Percentiles rank a stretch among this genome's conserved stretches.
Conservation (phyloP, 768 basidiomycete species). For the Leucogyrophana mollusca region DNA sequence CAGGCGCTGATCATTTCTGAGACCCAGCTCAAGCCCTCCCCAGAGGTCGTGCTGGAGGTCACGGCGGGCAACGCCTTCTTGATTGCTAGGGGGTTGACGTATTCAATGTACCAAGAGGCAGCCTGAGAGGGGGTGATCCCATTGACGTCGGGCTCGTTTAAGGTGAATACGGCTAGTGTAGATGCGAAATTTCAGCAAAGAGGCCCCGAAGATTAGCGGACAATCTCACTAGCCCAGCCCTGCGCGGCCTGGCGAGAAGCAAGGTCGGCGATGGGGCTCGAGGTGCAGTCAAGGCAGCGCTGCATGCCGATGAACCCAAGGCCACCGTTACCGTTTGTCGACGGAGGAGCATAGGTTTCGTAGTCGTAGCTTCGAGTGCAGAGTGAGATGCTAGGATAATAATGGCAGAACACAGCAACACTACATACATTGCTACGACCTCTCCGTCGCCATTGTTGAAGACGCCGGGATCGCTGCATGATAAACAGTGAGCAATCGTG, state of each 20-base stretch:
- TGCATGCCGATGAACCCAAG: constrained; percentile 40
- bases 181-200: background rate
- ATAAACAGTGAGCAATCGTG: constrained; percentile 4
- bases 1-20: constrained; percentile 34
- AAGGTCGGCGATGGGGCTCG: constrained; percentile 33
- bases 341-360: constrained; percentile 33
- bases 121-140: constrained; percentile 27
- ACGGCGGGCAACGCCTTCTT: constrained; percentile 39
- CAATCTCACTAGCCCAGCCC: constrained; percentile 28
- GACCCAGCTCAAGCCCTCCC: constrained; percentile 35
- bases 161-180: constrained; percentile 28
- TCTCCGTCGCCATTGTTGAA: constrained; percentile 32
- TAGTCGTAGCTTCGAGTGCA: constrained; percentile 42
- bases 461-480: constrained; percentile 26
- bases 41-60: constrained; percentile 29
- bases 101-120: constrained; percentile 35
- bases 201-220: background rate
- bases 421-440: constrained; percentile 31
- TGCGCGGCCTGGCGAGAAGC: constrained; percentile 29
- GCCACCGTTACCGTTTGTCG: constrained; percentile 34
- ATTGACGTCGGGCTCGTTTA: constrained; percentile 37
- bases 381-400: too few species aligned
- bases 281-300: constrained; percentile 34
- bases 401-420: background rate
- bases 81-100: constrained; percentile 34